Percentiles rank a stretch among this genome's conserved stretches.
These are phyloP conservation scores for Phytopythium ostracodes DNA, from an alignment of 352 stramenopile genomes.

Conservation along the genomic window DNA sequence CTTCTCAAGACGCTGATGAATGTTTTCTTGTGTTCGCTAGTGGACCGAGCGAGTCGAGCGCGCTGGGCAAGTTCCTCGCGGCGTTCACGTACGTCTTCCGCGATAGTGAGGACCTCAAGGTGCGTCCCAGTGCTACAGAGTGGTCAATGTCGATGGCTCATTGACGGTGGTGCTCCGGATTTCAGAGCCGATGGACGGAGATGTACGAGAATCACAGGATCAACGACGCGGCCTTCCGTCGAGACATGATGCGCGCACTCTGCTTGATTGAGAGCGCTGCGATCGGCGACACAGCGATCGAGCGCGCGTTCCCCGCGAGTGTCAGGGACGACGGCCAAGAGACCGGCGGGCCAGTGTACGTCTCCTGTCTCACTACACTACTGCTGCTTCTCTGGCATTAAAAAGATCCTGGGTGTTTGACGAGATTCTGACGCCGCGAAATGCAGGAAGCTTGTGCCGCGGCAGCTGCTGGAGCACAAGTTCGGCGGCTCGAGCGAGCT, in stretches of 20 bases:
- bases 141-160: not conserved
- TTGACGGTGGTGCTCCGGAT: not conserved
- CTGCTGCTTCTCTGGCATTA: not conserved
- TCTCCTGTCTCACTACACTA: not conserved
- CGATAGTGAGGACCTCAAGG: slow-evolving; percentile 50
- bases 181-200: slow-evolving; percentile 48
- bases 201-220: slow-evolving; percentile 41
- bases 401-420: not conserved
- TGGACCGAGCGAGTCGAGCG: not conserved
- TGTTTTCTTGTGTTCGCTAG: not conserved
- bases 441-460: slow-evolving; percentile 20
- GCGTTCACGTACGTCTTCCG: slow-evolving; percentile 51
- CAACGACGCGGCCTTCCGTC: slow-evolving; percentile 40
- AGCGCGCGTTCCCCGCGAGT: slow-evolving; percentile 34
- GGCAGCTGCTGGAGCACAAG: slow-evolving; percentile 26
- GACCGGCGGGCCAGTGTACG: not conserved
- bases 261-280: slow-evolving; percentile 40
- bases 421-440: no score
- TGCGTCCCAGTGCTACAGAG: slow-evolving; percentile 4
- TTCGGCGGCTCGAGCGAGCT: slow-evolving; percentile 20
- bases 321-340: not conserved
- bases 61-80: slow-evolving; percentile 29
- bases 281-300: slow-evolving; percentile 54
- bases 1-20: not conserved
- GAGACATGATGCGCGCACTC: slow-evolving; percentile 68